A percentile compares a stretch with the other conserved stretches of the same genome.
Conservation (phyloP, 768 basidiomycete genomes). For the Lactarius akahatsu region DNA sequence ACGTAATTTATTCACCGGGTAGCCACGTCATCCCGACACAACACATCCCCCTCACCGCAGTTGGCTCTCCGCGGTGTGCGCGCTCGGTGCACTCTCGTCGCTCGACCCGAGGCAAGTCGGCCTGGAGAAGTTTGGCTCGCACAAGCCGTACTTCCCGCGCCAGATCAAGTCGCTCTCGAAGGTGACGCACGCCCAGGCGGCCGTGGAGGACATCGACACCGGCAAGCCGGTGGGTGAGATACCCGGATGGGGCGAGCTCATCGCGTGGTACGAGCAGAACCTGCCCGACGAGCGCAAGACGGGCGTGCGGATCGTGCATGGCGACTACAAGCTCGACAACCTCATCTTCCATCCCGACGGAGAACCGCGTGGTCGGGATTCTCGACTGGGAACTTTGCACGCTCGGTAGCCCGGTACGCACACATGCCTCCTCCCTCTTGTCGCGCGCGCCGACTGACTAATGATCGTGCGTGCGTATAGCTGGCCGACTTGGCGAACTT, state of each 20-base stretch:
- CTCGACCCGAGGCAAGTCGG: constrained; percentile 66
- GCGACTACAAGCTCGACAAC: constrained; percentile 98
- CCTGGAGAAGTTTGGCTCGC: constrained; percentile 67
- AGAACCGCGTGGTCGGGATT: constrained; percentile 91
- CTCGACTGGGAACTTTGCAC: constrained; percentile 98
- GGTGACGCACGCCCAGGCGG: constrained; percentile 78
- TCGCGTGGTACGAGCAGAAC: constrained; percentile 72
- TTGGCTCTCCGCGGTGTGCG: constrained; percentile 74
- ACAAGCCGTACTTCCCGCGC: constrained; percentile 84
- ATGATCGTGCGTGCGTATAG: constrained; percentile 35
- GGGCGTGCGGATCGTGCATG: constrained; percentile 88
- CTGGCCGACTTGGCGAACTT: constrained; percentile 90
- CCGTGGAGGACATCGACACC: constrained; percentile 63
- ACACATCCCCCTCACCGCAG: constrained; percentile 38
- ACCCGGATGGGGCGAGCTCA: constrained; percentile 68
- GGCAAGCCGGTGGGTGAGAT: constrained; percentile 62
- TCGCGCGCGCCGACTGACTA: constrained; percentile 3
- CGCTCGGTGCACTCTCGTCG: constrained; percentile 65
- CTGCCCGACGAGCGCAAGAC: constrained; percentile 75
- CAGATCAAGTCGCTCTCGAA: constrained; percentile 88
- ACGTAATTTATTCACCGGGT: constrained; percentile 30
- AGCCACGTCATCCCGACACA: background rate
- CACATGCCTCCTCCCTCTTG: background rate
- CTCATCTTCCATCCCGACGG: constrained; percentile 89
- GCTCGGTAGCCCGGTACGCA: constrained; percentile 80